Percentiles rank a stretch among this genome's conserved stretches.
phyloP scores from a whole-genome alignment of 495 filamentous ascomycete species.

The Daldinia childiae region DNA sequence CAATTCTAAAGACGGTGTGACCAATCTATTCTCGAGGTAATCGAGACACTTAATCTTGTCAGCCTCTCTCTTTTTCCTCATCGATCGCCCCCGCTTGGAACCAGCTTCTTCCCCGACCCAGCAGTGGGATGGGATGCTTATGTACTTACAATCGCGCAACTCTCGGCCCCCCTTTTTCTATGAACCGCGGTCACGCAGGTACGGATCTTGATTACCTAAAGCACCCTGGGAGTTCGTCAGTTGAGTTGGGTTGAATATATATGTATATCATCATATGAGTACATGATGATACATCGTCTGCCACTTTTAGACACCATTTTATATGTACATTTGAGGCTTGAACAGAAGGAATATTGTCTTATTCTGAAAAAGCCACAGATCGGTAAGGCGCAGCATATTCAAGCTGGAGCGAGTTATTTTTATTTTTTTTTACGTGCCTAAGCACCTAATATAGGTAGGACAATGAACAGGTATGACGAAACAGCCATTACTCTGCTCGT shows the following conservation, averaged over 20 bases:
- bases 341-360: constrained; percentile 30
- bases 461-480: constrained; percentile 33
- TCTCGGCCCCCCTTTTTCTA: constrained; percentile 18
- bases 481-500: constrained; percentile 18
- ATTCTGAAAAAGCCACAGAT: constrained; percentile 16
- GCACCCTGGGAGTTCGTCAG: background rate
- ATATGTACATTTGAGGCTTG: background rate
- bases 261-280: background rate
- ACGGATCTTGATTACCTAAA: constrained; percentile 39
- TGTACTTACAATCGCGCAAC: constrained; percentile 23
- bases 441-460: constrained; percentile 7
- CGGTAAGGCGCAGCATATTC: constrained; percentile 25
- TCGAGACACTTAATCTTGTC: constrained; percentile 19
- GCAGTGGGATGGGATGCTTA: constrained; percentile 12
- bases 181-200: constrained; percentile 31
- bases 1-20: constrained; percentile 34
- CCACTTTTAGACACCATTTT: too few species aligned
- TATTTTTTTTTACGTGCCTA: constrained; percentile 11
- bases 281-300: background rate
- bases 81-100: constrained; percentile 18
- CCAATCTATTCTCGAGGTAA: constrained; percentile 29
- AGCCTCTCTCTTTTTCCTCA: constrained; percentile 17
- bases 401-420: constrained; percentile 9
- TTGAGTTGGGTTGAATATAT: background rate
- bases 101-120: constrained; percentile 10